phyloP scores from a whole-genome alignment of 2,329 filamentous ascomycete genomes.

The Fusarium sp. region DNA sequence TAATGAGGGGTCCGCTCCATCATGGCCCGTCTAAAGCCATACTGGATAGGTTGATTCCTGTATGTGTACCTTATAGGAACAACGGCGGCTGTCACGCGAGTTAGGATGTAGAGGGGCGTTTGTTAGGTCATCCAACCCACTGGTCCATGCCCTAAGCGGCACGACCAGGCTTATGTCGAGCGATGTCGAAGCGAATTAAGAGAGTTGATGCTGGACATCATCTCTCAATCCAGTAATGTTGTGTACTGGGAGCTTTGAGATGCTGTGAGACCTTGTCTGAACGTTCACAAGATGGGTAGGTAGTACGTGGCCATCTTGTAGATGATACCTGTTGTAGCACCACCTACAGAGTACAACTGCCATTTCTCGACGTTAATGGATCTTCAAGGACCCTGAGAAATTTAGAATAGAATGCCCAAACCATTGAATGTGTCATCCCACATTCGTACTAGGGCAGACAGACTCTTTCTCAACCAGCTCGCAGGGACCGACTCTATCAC shows the following conservation, averaged over 20 bases:
- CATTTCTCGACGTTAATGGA: not conserved
- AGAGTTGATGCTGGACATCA: not conserved
- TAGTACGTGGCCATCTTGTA: not conserved
- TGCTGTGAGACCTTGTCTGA: not conserved
- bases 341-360: not conserved
- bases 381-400: constrained; percentile 21
- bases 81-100: constrained; percentile 19
- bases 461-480: not conserved
- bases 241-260: not conserved
- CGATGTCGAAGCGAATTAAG: constrained; percentile 2
- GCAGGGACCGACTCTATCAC: constrained; percentile 20
- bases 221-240: not conserved
- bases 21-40: constrained; percentile 8
- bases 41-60: constrained; percentile 1
- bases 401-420: constrained; percentile 11
- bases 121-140: constrained; percentile 20
- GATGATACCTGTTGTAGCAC: not conserved
- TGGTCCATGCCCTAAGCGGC: constrained; percentile 3
- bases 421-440: constrained; percentile 13
- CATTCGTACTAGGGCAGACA: constrained; percentile 21
- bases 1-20: constrained; percentile 13
- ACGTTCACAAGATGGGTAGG: not conserved
- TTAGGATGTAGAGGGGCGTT: constrained; percentile 12
- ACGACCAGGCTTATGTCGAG: not conserved
- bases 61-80: constrained; percentile 1